Conservation (phyloP, 2,329 filamentous ascomycete genomes). For the Pseudogymnoascus sp. region DNA sequence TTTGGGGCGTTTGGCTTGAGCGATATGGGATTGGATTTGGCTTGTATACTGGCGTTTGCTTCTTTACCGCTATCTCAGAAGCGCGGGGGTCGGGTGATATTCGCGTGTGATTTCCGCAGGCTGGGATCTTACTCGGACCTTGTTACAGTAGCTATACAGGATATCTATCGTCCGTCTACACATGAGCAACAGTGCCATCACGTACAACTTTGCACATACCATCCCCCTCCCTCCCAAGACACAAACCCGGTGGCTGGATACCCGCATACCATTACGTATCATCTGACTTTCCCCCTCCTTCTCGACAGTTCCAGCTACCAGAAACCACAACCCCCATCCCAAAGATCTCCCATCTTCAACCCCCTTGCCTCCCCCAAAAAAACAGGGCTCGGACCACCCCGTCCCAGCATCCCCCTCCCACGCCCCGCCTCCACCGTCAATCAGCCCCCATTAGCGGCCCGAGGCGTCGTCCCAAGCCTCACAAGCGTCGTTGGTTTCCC, state of each 20-base stretch:
- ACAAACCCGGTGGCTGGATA: background rate
- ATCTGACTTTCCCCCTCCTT: background rate
- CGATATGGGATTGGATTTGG: background rate
- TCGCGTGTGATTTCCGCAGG: background rate
- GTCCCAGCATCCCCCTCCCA: background rate
- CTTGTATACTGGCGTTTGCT: slow-evolving; percentile 1
- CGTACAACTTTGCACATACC: background rate
- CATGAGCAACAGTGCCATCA: background rate
- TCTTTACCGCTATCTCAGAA: background rate
- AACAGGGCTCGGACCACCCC: background rate
- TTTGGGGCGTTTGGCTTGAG: background rate
- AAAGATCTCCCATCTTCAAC: background rate
- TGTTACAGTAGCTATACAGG: background rate
- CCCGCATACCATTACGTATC: background rate
- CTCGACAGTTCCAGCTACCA: background rate
- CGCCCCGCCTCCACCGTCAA: background rate
- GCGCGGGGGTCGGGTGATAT: background rate
- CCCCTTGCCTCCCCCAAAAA: background rate
- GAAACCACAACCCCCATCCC: background rate
- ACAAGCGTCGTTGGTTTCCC: background rate
- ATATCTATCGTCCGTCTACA: background rate
- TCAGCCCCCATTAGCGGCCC: background rate
- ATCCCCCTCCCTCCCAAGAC: background rate
- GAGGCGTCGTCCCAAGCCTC: background rate
- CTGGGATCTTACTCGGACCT: background rate